Percentiles rank a stretch among this genome's conserved stretches.
Evolutionary conservation across 805 yeast genomes (phyloP).

Genomic region (Metahyphopichia silvanorum): DNA sequence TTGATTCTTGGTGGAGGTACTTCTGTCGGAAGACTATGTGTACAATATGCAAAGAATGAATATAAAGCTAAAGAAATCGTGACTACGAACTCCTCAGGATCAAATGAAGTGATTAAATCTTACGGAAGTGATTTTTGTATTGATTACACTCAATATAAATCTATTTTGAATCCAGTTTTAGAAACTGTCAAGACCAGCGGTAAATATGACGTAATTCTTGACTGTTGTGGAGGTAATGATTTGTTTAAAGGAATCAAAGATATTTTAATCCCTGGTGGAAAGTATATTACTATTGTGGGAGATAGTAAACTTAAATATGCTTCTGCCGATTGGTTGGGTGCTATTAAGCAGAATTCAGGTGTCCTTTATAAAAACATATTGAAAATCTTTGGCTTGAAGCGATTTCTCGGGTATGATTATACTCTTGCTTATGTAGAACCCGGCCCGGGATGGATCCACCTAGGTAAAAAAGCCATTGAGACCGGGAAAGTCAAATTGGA

Average conservation of each 20-base stretch:
- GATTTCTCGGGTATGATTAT: slow-evolving; percentile 26
- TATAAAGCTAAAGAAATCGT: slow-evolving; percentile 48
- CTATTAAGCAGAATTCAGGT: neutral
- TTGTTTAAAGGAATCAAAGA: slow-evolving; percentile 41
- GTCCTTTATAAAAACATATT: neutral
- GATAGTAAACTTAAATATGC: slow-evolving; percentile 41
- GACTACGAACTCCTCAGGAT: slow-evolving; percentile 51
- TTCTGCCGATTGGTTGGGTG: neutral
- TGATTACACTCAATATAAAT: slow-evolving; percentile 51
- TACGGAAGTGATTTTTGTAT: slow-evolving; percentile 59
- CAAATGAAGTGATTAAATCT: slow-evolving; percentile 39
- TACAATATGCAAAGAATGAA: slow-evolving; percentile 52
- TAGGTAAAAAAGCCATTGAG: slow-evolving; percentile 38
- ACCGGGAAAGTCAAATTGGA: slow-evolving; percentile 41
- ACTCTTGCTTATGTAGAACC: slow-evolving; percentile 11
- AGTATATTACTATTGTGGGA: slow-evolving; percentile 56
- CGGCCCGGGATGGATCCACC: slow-evolving; percentile 14
- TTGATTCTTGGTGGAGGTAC: slow-evolving; percentile 75
- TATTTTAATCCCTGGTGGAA: slow-evolving; percentile 49
- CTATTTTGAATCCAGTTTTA: slow-evolving; percentile 26
- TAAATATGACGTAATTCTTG: slow-evolving; percentile 60
- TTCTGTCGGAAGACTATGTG: slow-evolving; percentile 55
- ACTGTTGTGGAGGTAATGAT: slow-evolving; percentile 59
- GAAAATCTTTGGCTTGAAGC: neutral
- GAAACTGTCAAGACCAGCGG: slow-evolving; percentile 28